Evolutionary conservation across 768 basidiomycete species (phyloP).

Genomic region (Trametes elegans): DNA sequence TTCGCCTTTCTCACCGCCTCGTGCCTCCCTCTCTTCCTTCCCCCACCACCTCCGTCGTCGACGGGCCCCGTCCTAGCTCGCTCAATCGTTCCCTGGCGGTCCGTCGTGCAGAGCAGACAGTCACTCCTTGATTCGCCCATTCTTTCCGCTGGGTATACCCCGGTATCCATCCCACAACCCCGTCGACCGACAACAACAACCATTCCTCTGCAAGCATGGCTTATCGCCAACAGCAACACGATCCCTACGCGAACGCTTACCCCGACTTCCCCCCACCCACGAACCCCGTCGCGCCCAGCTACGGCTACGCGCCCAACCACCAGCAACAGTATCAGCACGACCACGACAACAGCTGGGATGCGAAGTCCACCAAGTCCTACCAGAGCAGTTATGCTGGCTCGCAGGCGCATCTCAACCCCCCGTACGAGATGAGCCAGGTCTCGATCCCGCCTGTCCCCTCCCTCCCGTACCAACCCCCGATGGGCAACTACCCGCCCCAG

Average conservation of each 20-base stretch:
- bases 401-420: constrained; percentile 66
- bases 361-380: constrained; percentile 57
- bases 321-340: constrained; percentile 20
- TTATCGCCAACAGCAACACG: constrained; percentile 28
- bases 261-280: constrained; percentile 23
- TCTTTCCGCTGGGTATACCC: constrained; percentile 3
- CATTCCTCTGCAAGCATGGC: constrained; percentile 26
- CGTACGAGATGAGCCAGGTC: constrained; percentile 56
- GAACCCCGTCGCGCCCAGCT: constrained; percentile 16
- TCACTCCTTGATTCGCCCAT: constrained; percentile 13
- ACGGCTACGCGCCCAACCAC: constrained; percentile 19
- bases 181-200: not conserved
- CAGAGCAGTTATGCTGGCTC: constrained; percentile 68
- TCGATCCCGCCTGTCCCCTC: constrained; percentile 52
- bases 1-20: not conserved
- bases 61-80: constrained; percentile 17
- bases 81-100: constrained; percentile 20
- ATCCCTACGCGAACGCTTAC: constrained; percentile 25
- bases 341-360: constrained; percentile 40
- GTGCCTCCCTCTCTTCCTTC: not conserved
- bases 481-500: constrained; percentile 59
- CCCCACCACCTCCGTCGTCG: constrained; percentile 9
- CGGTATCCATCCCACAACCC: not conserved
- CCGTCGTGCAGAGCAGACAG: constrained; percentile 17
- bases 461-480: constrained; percentile 43